A percentile compares a stretch with the other conserved stretches of the same genome.
These are phyloP conservation scores for Malassezia brasiliensis DNA, from an alignment of 1,284 basidiomycete species.

Conservation along the genomic window DNA sequence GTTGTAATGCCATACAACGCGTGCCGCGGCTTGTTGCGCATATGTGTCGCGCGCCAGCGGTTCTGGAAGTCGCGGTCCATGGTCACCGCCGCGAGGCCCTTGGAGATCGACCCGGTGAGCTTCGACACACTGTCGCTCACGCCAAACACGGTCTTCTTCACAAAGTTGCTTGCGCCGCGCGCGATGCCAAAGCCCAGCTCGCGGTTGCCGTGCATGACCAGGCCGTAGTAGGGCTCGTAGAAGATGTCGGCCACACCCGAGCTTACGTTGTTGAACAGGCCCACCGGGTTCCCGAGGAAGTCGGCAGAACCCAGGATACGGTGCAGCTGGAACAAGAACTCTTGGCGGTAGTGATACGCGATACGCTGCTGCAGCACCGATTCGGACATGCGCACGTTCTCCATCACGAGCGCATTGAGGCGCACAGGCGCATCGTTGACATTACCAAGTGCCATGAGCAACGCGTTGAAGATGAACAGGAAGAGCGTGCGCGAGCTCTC, in stretches of 20 bases:
- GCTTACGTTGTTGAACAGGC: slow-evolving; percentile 94
- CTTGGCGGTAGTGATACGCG: slow-evolving; percentile 85
- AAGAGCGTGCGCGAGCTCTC: slow-evolving; percentile 61
- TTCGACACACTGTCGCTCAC: slow-evolving; percentile 92
- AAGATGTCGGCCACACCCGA: slow-evolving; percentile 98
- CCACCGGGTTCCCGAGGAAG: slow-evolving; percentile 73
- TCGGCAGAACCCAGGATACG: slow-evolving; percentile 93
- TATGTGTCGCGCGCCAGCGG: slow-evolving; percentile 72
- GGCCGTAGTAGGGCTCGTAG: slow-evolving; percentile 95
- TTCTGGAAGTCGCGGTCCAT: slow-evolving; percentile 93
- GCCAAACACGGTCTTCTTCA: slow-evolving; percentile 98
- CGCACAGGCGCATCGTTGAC: slow-evolving; percentile 93
- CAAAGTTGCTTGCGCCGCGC: slow-evolving; percentile 82
- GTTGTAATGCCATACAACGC: slow-evolving; percentile 88
- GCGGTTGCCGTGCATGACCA: slow-evolving; percentile 91
- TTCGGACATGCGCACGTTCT: slow-evolving; percentile 80
- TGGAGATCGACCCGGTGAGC: slow-evolving; percentile 91
- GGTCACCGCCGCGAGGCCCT: slow-evolving; percentile 91
- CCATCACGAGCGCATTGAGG: slow-evolving; percentile 86
- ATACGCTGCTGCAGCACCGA: slow-evolving; percentile 77
- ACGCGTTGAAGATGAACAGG: slow-evolving; percentile 82
- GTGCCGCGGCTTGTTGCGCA: slow-evolving; percentile 88
- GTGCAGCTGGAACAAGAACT: slow-evolving; percentile 85
- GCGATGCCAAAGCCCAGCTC: slow-evolving; percentile 96
- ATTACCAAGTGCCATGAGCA: slow-evolving; percentile 95